Evolutionary conservation across 441 rosid species (phyloP).

Genomic region (Syzygium syzygioides): DNA sequence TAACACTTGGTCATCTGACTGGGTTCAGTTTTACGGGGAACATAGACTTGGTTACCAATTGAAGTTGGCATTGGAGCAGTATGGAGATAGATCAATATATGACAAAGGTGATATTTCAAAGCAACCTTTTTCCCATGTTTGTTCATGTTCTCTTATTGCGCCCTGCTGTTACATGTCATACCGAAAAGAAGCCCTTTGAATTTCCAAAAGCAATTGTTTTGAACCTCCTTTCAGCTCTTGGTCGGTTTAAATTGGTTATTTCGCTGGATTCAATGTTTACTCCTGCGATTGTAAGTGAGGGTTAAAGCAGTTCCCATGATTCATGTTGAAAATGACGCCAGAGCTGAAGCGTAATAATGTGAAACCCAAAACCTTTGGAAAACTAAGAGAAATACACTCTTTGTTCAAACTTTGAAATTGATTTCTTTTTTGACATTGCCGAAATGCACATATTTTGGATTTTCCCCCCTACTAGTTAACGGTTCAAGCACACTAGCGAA

Average conservation of each 20-base stretch:
- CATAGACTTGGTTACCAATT: constrained; percentile 87
- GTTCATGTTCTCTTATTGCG: neutral
- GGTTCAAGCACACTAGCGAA: neutral
- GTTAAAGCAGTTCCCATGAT: neutral
- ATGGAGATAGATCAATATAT: constrained; percentile 63
- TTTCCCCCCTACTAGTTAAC: neutral
- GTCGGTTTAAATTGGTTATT: neutral
- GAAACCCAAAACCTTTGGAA: neutral
- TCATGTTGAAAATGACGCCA: neutral
- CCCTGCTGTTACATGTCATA: neutral
- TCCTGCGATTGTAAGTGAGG: neutral
- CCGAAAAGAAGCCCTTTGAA: neutral
- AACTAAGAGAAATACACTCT: neutral
- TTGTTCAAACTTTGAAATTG: neutral
- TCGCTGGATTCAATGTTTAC: neutral
- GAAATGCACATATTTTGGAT: neutral
- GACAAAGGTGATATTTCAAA: constrained; percentile 49
- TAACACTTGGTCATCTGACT: constrained; percentile 80
- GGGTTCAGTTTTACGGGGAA: constrained; percentile 82
- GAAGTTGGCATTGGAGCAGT: constrained; percentile 58
- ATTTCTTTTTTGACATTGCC: neutral
- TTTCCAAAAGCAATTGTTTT: neutral
- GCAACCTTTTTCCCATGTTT: neutral
- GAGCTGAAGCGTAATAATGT: neutral
- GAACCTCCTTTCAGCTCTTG: neutral